Percentiles rank a stretch among this genome's conserved stretches.
Evolutionary conservation across 2,329 filamentous ascomycete genomes (phyloP).

Genomic region (Leptographium procerum): DNA sequence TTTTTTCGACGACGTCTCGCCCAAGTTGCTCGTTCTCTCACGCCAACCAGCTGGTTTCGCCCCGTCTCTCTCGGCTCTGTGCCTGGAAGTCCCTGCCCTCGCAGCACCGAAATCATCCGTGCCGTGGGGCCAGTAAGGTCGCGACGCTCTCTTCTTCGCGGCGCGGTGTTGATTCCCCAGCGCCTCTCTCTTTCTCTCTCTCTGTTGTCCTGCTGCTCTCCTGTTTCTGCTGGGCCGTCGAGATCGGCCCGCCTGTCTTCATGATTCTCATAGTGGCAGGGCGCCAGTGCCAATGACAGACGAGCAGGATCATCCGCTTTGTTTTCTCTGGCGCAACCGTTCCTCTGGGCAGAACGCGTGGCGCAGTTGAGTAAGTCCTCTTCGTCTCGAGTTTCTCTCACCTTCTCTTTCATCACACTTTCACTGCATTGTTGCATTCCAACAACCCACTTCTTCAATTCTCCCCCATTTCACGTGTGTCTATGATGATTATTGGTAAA

Average conservation of each 20-base stretch:
- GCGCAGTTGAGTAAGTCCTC: background rate
- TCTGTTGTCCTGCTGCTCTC: background rate
- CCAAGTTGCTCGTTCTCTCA: background rate
- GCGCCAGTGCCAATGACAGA: background rate
- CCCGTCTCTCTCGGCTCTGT: background rate
- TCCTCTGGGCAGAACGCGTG: background rate
- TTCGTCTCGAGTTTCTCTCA: background rate
- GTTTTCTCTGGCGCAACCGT: background rate
- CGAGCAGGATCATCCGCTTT: background rate
- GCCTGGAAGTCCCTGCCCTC: background rate
- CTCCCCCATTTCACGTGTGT: constrained; percentile 14
- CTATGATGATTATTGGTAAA: constrained; percentile 37
- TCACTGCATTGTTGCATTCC: background rate
- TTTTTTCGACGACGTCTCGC: background rate
- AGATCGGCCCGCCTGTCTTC: background rate
- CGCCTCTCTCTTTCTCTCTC: background rate
- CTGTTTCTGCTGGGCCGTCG: background rate
- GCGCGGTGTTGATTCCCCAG: background rate
- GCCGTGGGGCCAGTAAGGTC: background rate
- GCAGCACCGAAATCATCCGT: background rate
- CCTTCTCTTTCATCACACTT: background rate
- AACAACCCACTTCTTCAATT: background rate
- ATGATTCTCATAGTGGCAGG: background rate
- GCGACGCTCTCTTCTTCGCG: background rate
- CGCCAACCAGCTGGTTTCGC: background rate